Evolutionary conservation across 2,329 filamentous ascomycete genomes (phyloP).

Genomic region (Alternaria triticimaculans): DNA sequence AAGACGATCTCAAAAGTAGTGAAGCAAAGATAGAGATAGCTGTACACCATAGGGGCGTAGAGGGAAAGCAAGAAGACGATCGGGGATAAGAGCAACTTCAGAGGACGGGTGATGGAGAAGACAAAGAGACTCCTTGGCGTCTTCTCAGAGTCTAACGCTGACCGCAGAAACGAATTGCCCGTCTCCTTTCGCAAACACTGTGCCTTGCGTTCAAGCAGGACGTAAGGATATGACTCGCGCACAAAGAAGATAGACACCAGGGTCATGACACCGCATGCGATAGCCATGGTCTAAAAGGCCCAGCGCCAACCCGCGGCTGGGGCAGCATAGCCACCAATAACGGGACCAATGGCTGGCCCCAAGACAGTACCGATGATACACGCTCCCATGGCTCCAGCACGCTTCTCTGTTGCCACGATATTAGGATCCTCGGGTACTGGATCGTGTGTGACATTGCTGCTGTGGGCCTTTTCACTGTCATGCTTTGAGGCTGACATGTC

Average conservation of each 20-base stretch:
- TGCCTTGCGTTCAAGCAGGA: slow-evolving; percentile 44
- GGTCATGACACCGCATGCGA: slow-evolving; percentile 21
- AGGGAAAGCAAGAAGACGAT: slow-evolving; percentile 26
- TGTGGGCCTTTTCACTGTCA: neutral
- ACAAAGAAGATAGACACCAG: slow-evolving; percentile 39
- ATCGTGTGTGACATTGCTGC: neutral
- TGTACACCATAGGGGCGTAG: slow-evolving; percentile 16
- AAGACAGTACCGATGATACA: slow-evolving; percentile 18
- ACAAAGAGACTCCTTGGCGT: slow-evolving; percentile 16
- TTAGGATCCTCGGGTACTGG: slow-evolving; percentile 47
- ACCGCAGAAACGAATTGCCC: slow-evolving; percentile 36
- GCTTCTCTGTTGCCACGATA: slow-evolving; percentile 48
- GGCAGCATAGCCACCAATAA: slow-evolving; percentile 18
- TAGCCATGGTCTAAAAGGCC: slow-evolving; percentile 16
- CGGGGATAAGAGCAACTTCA: slow-evolving; percentile 34
- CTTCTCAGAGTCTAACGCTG: slow-evolving; percentile 15
- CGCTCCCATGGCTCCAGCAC: slow-evolving; percentile 26
- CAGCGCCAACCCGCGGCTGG: slow-evolving; percentile 21
- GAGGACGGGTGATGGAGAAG: slow-evolving; percentile 28
- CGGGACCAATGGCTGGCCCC: slow-evolving; percentile 24
- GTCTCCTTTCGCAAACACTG: slow-evolving; percentile 33
- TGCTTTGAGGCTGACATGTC: neutral
- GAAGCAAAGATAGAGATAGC: slow-evolving; percentile 27
- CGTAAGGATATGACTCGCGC: slow-evolving; percentile 25
- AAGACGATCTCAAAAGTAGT: slow-evolving; percentile 28